Conservation (phyloP, 2,329 filamentous ascomycete genomes). For the Exophiala sp. region DNA sequence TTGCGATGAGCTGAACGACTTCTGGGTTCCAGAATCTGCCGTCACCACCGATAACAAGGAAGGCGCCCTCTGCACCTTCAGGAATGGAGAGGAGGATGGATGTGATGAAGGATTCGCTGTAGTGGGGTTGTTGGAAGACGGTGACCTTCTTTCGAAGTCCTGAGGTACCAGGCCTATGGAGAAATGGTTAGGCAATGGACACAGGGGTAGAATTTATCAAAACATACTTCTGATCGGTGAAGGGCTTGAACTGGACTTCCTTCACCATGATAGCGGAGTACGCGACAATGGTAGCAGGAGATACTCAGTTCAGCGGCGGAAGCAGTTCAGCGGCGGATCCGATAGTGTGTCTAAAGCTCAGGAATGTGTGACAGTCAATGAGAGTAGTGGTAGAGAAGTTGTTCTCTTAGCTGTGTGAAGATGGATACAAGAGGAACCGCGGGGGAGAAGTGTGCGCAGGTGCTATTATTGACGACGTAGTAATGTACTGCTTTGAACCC, state of each 20-base stretch:
- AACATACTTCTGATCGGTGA: conserved; percentile 96
- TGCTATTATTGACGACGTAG: too few relatives aligned
- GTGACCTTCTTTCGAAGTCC: conserved; percentile 98
- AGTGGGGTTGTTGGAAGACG: conserved; percentile 90
- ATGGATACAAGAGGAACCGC: background rate
- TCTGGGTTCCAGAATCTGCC: conserved; percentile 96
- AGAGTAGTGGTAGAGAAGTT: background rate
- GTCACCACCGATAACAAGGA: conserved; percentile 95
- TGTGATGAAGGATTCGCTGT: conserved; percentile 91
- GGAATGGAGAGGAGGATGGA: conserved; percentile 95
- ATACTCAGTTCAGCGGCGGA: too few relatives aligned
- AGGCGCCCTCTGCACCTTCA: conserved; percentile 79
- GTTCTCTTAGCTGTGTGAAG: background rate
- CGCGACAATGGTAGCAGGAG: too few relatives aligned
- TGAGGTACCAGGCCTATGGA: conserved; percentile 55
- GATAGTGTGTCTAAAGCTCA: background rate
- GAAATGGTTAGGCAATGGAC: conserved; percentile 18
- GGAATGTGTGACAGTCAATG: background rate
- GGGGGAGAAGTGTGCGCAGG: background rate
- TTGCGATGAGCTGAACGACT: conserved; percentile 92
- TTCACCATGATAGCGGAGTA: conserved; percentile 42
- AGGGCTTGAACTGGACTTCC: conserved; percentile 76
- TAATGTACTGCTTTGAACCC: background rate
- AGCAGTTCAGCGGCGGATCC: background rate
- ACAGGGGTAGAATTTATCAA: conserved; percentile 7